Evolutionary conservation across 352 stramenopile species (phyloP).

Genomic region (Lagenidium sp.): DNA sequence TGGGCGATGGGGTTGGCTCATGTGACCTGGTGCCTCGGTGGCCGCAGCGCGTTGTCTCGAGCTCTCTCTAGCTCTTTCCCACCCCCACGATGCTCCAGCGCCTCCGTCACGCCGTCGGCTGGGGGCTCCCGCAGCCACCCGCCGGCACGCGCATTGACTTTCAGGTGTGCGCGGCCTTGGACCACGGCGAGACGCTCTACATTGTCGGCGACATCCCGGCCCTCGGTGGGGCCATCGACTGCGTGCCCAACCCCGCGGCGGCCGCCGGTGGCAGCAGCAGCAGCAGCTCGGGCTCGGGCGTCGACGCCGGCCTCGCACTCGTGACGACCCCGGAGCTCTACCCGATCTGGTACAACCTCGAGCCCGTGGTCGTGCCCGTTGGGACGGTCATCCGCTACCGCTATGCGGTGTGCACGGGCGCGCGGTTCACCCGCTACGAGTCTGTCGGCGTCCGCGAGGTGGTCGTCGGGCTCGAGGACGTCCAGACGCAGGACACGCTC

Average conservation of each 20-base stretch:
- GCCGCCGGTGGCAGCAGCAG: conserved; percentile 6
- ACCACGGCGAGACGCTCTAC: conserved; percentile 75
- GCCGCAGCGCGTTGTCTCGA: neutral
- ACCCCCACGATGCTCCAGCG: conserved; percentile 58
- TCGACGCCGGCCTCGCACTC: conserved; percentile 50
- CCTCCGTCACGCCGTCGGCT: conserved; percentile 70
- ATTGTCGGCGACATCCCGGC: conserved; percentile 66
- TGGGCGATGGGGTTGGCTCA: no score
- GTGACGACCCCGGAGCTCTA: conserved; percentile 84
- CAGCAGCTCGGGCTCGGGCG: conserved; percentile 15
- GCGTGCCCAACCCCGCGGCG: conserved; percentile 27
- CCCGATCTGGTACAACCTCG: conserved; percentile 86
- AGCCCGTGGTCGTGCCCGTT: conserved; percentile 58
- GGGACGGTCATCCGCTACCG: conserved; percentile 68
- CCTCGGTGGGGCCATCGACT: conserved; percentile 54
- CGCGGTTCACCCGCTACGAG: conserved; percentile 73
- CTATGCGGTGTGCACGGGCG: conserved; percentile 78
- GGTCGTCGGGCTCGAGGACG: conserved; percentile 37
- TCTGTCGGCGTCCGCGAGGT: conserved; percentile 45
- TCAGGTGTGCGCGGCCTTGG: conserved; percentile 63
- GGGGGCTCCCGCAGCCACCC: conserved; percentile 44
- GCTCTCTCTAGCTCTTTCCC: conserved; percentile 5
- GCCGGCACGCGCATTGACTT: conserved; percentile 72
- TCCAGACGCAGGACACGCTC: conserved; percentile 72
- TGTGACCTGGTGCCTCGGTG: no score